phyloP scores from a whole-genome alignment of 805 yeast species.

The Helenozyma rhizophorensis region DNA sequence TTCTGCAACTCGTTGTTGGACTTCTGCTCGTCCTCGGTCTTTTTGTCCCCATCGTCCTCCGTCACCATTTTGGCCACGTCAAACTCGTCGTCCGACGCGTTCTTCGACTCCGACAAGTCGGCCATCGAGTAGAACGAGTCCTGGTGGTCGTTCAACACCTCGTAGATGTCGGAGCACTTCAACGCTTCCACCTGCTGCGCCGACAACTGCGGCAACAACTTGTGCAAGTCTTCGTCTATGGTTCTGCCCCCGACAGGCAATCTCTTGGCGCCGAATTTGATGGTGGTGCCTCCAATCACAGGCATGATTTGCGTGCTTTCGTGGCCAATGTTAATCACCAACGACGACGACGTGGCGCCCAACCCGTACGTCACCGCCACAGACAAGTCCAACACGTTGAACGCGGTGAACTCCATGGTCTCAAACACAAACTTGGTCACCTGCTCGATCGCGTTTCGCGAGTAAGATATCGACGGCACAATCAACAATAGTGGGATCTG shows the following conservation, averaged over 20 bases:
- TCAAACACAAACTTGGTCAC: conserved; percentile 77
- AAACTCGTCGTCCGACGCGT: conserved; percentile 65
- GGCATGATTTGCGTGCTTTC: conserved; percentile 75
- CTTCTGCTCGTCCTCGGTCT: conserved; percentile 27
- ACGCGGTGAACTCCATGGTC: conserved; percentile 63
- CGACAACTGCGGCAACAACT: conserved; percentile 55
- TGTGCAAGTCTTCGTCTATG: conserved; percentile 52
- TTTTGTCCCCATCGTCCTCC: conserved; percentile 51
- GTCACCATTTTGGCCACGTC: conserved; percentile 90
- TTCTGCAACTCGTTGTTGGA: conserved; percentile 74
- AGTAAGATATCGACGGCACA: conserved; percentile 61
- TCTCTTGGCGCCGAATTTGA: conserved; percentile 49
- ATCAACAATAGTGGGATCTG: conserved; percentile 70
- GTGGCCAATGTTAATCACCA: conserved; percentile 78
- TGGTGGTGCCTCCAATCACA: conserved; percentile 65
- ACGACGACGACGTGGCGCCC: conserved; percentile 58
- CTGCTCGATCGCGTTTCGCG: conserved; percentile 59
- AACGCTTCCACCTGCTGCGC: conserved; percentile 64
- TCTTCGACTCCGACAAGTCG: conserved; percentile 32
- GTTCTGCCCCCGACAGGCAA: conserved; percentile 60
- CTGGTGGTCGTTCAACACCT: conserved; percentile 69
- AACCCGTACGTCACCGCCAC: conserved; percentile 72
- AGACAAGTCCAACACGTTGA: conserved; percentile 64
- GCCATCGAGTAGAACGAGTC: conserved; percentile 59
- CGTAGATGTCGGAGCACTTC: conserved; percentile 72